Conservation (phyloP, 371 early-diverging fungal species). For the Dinochytrium kinnereticum region DNA sequence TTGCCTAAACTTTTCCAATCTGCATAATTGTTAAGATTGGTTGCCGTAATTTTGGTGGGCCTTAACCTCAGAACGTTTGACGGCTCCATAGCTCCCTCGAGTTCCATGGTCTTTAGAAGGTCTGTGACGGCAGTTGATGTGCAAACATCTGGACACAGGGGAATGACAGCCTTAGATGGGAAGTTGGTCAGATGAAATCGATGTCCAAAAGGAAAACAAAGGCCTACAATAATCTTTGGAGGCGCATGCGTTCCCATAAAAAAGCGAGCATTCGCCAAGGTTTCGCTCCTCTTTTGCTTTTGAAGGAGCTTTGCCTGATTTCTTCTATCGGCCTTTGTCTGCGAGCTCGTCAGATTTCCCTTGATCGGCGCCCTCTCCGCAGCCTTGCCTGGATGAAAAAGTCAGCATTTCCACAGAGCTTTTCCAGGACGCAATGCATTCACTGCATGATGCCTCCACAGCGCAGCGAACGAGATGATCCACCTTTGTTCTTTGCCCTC, state of each 20-base stretch:
- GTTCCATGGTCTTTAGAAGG: conserved; percentile 61
- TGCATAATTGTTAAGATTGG: too few relatives aligned
- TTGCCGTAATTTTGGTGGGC: too few relatives aligned
- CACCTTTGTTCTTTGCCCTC: conserved; percentile 81
- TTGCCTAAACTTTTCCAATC: conserved; percentile 79
- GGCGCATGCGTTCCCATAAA: conserved; percentile 83
- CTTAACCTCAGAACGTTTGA: neutral
- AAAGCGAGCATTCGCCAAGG: conserved; percentile 70
- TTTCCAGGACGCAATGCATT: neutral
- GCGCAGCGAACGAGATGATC: too few relatives aligned
- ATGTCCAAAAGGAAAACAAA: too few relatives aligned
- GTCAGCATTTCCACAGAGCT: neutral
- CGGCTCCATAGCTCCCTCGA: neutral
- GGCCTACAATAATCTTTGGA: conserved; percentile 82
- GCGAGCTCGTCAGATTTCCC: conserved; percentile 34
- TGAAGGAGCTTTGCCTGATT: conserved; percentile 82
- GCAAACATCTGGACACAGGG: conserved; percentile 81
- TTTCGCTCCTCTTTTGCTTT: conserved; percentile 80
- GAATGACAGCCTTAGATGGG: conserved; percentile 63
- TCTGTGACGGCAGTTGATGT: conserved; percentile 58
- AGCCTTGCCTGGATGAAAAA: conserved; percentile 61
- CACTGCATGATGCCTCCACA: neutral
- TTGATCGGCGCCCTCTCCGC: conserved; percentile 67
- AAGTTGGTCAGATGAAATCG: neutral
- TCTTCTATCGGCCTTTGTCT: conserved; percentile 78